Percentiles rank a stretch among this genome's conserved stretches.
phyloP scores from a whole-genome alignment of 1,284 basidiomycete species.

The Naganishia albida region DNA sequence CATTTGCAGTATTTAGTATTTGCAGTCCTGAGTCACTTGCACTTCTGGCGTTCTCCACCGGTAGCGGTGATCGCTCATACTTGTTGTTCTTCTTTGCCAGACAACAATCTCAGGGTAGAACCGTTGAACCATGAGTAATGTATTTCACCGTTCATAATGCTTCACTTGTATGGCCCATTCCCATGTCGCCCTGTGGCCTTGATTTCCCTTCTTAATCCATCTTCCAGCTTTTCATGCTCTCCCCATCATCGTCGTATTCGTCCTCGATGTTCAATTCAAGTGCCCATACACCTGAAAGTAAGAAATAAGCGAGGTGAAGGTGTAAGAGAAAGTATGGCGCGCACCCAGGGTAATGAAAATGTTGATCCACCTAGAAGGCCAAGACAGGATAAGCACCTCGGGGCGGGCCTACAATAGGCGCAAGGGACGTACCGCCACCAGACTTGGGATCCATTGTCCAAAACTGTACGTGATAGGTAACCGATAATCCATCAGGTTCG shows the following conservation, averaged over 20 bases:
- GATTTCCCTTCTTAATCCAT: constrained; percentile 40
- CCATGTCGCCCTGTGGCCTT: too few species aligned
- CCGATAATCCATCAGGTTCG: too few species aligned
- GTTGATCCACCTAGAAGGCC: constrained; percentile 48
- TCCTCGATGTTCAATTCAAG: constrained; percentile 54
- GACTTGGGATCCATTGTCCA: constrained; percentile 53
- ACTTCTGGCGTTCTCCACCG: too few species aligned
- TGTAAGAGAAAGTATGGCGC: background rate
- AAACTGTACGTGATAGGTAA: constrained; percentile 38
- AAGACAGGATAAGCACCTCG: background rate
- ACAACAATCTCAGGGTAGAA: too few species aligned
- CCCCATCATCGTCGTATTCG: constrained; percentile 46
- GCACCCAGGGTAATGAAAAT: constrained; percentile 50
- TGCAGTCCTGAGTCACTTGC: too few species aligned
- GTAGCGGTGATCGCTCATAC: too few species aligned
- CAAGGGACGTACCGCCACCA: constrained; percentile 45
- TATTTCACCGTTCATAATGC: too few species aligned
- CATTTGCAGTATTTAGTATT: too few species aligned
- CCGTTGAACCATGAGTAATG: too few species aligned
- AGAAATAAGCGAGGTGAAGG: constrained; percentile 8
- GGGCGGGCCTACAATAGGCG: background rate
- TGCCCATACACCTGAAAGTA: constrained; percentile 45
- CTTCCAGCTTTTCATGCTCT: constrained; percentile 49
- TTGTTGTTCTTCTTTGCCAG: too few species aligned
- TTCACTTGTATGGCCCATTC: too few species aligned